Base-by-base conservation (phyloP, 2,329 filamentous ascomycete species). In the Alternaria hordeiaustralica region DNA sequence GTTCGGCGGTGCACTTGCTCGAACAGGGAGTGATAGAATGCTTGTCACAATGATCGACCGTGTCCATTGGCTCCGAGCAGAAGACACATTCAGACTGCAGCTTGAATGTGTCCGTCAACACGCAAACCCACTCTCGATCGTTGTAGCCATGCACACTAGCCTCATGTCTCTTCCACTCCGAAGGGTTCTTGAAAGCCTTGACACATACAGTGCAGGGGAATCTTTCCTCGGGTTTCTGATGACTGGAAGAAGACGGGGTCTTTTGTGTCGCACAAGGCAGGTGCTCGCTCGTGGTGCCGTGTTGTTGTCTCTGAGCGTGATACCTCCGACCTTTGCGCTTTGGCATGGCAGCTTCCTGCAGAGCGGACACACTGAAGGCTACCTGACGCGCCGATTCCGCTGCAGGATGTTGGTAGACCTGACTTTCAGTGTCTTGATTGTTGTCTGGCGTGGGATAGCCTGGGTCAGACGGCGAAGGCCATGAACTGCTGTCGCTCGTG, bases 91-190 rank as follows among this genome's bases (percentile, higher is more conserved):
- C 23, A 5, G 5, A 23, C 18, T 11, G 11, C 26, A 12, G 20
- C 12, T 8, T 59, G 44, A 8, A 70, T 28, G 15, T 6, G 3
- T 51, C 55, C 11, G 61, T 43, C 6, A 61, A 50, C 62, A 68
- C 59, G 26, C 69, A 71, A 2, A 44, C 55, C 69, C 67, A 70
- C 21, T 59, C 33, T 4, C 9, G 50, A 21, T 62, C 50, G 13
- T 55, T 58, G 36, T 51, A 61, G 11, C 47, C 55, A 21, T 71
- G 67, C 10, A 66, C 65, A 13, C 54, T 45, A 2, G 28, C 21
- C 30, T 70, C 67, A 44, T 71, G 69, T 47, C 69, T 50, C 49
- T 64, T 68, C 69, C 63, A 71, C 2, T 21, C 45, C 8, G 53
- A 68, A 7, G 15, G 13, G 15, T 60, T 44, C 11, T 62, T 63